Evolutionary conservation across 331 rosid genomes (phyloP).

Genomic region (Malus hybrid): DNA sequence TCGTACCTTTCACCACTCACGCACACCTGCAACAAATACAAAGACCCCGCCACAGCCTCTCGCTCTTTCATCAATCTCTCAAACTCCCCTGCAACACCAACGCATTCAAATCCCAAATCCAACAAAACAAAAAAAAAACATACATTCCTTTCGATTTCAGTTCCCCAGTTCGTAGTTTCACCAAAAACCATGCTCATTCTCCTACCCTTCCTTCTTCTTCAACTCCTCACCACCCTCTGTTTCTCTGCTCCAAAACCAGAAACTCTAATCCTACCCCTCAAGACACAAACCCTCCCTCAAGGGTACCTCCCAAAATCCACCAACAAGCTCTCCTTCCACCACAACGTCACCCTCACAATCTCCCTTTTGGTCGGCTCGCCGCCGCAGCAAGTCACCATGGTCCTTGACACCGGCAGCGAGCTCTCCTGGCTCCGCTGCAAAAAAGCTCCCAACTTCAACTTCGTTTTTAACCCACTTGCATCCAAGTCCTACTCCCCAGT

Average conservation of each 20-base stretch:
- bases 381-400: constrained; percentile 79
- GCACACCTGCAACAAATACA: background rate
- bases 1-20: background rate
- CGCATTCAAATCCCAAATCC: background rate
- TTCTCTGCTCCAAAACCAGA: constrained; percentile 8
- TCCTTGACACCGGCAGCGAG: constrained; percentile 88
- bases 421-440: constrained; percentile 84
- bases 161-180: background rate
- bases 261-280: constrained; percentile 30
- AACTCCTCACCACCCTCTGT: constrained; percentile 1
- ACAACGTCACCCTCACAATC: constrained; percentile 62
- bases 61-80: background rate
- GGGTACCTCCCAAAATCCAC: constrained; percentile 11
- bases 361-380: constrained; percentile 64
- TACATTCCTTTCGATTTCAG: background rate
- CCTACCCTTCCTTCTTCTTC: background rate
- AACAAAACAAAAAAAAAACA: background rate
- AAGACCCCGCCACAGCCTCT: background rate
- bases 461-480: constrained; percentile 41
- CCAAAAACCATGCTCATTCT: constrained; percentile 10
- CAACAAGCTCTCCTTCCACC: constrained; percentile 52
- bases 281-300: constrained; percentile 21
- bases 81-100: background rate
- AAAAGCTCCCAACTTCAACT: constrained; percentile 27
- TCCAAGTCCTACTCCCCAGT: constrained; percentile 48